A percentile compares a stretch with the other conserved stretches of the same genome.
Conservation (phyloP, 2,329 filamentous ascomycete genomes). For the Paracamarosporium sp. region DNA sequence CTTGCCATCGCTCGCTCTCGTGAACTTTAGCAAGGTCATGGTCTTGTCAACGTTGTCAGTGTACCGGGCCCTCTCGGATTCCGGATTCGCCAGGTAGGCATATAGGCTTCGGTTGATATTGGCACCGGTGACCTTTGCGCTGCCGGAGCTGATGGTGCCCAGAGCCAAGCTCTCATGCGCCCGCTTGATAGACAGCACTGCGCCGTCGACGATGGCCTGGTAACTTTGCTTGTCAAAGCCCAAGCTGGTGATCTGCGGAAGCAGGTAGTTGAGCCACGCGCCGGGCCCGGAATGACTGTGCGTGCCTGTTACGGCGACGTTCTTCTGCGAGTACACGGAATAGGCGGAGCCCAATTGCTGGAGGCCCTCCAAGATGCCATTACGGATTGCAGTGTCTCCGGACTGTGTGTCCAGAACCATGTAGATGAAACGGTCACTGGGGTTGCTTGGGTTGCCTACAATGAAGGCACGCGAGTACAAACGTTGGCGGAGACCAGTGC, state of each 20-base stretch:
- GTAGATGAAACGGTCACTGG: constrained; percentile 80
- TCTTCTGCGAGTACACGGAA: constrained; percentile 76
- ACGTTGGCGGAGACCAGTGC: constrained; percentile 84
- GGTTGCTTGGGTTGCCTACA: constrained; percentile 70
- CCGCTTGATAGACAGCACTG: constrained; percentile 78
- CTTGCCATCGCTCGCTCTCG: constrained; percentile 74
- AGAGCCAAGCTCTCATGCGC: constrained; percentile 75
- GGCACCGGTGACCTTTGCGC: constrained; percentile 72
- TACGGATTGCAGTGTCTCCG: constrained; percentile 85
- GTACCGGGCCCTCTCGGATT: constrained; percentile 75
- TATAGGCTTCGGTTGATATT: constrained; percentile 91
- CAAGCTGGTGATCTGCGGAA: constrained; percentile 87
- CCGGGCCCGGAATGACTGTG: constrained; percentile 92
- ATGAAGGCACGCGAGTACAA: constrained; percentile 92
- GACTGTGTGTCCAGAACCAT: constrained; percentile 86
- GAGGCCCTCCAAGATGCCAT: constrained; percentile 83
- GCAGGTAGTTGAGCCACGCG: constrained; percentile 91
- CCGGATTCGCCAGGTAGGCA: constrained; percentile 86
- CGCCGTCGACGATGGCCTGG: constrained; percentile 85
- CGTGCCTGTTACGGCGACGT: constrained; percentile 88
- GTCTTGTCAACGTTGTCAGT: constrained; percentile 73
- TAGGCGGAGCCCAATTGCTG: constrained; percentile 74
- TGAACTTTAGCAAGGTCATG: constrained; percentile 81
- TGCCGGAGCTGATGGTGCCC: constrained; percentile 76
- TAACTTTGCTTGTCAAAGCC: constrained; percentile 90